Evolutionary conservation across 352 stramenopile genomes (phyloP), one percentile per base, ranked within the genome.

Genomic region (Globisporangium cystogenes): DNA sequence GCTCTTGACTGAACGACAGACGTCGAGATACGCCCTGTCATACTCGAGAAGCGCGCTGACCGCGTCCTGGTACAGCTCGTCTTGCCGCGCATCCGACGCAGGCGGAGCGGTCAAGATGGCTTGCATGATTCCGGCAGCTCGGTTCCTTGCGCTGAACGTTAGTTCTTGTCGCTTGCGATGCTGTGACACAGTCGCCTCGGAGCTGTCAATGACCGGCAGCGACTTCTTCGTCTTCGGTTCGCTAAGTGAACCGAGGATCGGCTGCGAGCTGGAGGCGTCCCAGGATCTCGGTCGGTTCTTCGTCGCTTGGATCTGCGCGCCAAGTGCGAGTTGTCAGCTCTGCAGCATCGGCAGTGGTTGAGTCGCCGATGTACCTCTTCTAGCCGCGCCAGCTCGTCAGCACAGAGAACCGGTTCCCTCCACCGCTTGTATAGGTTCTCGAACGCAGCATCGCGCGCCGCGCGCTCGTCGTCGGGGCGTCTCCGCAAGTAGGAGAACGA

Each of bases 61-160:
- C 2, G 66, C 65, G 20, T 45, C 37, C 40, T 84, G 69, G 24
- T 73, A 82, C 4, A 81, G 56, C 11, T 53, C 40, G 31, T 82
- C 71, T 4, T 64, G 44, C 1, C 49, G 35, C 0, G 18, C 14
- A 36, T 67, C 43, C 23, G 27, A 18, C 24, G 42, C 23, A 40
- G 21, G 33, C 14, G 56, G 31, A 15, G 41, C 64, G 5, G 14
- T 8, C 24, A 35, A 59, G 40, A 33, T 71, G 42, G 35, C 62
- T 49, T 36, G 48, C 39, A 55, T 18, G 2, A 59, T 67, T 20
- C 55, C 52, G 51, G 48, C 59, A n/a, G 31, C 50, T 18, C 26
- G 67, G 47, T 56, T 59, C 52, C 31, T 41, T 26, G 61, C 48
- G 21, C 61, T 64, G 16, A 55, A 51, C 29, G 51, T 53, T 4